These are phyloP conservation scores for Aegilops longissima DNA, from an alignment of 176 grass and related monocot species.

Conservation along the genomic window DNA sequence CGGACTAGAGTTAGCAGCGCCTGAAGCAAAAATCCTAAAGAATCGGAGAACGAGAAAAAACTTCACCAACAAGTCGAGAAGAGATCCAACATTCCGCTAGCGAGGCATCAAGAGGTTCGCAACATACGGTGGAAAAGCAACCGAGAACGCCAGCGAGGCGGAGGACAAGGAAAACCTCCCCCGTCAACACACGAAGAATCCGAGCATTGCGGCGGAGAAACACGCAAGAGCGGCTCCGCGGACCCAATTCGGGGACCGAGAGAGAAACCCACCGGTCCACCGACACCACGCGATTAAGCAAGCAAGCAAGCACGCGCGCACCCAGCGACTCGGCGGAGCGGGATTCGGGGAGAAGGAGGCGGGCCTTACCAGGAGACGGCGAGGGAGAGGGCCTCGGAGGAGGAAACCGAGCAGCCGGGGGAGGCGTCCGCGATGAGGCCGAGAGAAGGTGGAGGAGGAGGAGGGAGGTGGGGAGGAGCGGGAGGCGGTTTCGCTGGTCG, in stretches of 20 bases:
- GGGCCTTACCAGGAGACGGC: not conserved
- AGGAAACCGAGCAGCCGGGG: not conserved
- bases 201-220: no score
- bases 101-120: not conserved
- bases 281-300: not conserved
- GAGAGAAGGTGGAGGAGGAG: not conserved
- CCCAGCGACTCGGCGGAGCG: not conserved
- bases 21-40: not conserved
- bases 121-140: not conserved
- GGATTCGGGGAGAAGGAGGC: not conserved
- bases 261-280: no score
- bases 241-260: slow-evolving; percentile 33
- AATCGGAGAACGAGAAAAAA: not conserved
- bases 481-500: not conserved
- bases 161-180: not conserved
- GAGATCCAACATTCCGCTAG: not conserved
- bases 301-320: not conserved
- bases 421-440: not conserved
- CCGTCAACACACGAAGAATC: not conserved
- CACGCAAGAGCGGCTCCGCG: not conserved
- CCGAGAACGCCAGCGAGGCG: not conserved
- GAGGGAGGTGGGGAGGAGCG: not conserved
- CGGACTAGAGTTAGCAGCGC: no score
- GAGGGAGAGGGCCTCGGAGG: not conserved
- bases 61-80: not conserved